phyloP scores from a whole-genome alignment of 352 stramenopile genomes.

The Elongisporangium anandrum region DNA sequence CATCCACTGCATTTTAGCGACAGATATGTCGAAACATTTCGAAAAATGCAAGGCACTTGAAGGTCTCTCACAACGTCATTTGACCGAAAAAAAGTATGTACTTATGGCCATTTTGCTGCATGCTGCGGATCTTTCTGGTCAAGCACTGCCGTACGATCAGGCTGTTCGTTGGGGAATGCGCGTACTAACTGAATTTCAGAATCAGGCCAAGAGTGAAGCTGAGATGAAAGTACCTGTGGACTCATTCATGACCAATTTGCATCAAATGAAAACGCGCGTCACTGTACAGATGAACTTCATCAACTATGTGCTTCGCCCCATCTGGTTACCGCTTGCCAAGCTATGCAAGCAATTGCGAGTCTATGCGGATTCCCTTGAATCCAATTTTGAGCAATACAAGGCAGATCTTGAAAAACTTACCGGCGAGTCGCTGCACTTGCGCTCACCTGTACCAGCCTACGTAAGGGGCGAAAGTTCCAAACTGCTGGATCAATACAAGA shows the following conservation, averaged over 20 bases:
- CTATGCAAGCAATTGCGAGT: constrained; percentile 45
- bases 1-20: constrained; percentile 67
- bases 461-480: constrained; percentile 30
- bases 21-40: constrained; percentile 76
- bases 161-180: constrained; percentile 55
- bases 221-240: constrained; percentile 55
- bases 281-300: constrained; percentile 77
- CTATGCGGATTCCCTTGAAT: constrained; percentile 51
- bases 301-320: constrained; percentile 66
- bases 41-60: constrained; percentile 63
- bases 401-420: constrained; percentile 46
- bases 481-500: constrained; percentile 2
- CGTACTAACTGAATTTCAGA: constrained; percentile 67
- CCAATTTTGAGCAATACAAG: constrained; percentile 63
- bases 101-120: constrained; percentile 69
- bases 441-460: constrained; percentile 19
- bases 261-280: constrained; percentile 48
- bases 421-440: constrained; percentile 12
- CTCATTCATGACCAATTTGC: constrained; percentile 72
- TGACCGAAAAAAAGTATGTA: constrained; percentile 31
- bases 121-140: constrained; percentile 64
- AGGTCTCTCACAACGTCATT: constrained; percentile 34
- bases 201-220: constrained; percentile 60
- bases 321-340: constrained; percentile 53
- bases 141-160: constrained; percentile 51